A percentile compares a stretch with the other conserved stretches of the same genome.
Evolutionary conservation across 2,329 filamentous ascomycete species (phyloP).

Genomic region (Ramichloridium luteum): DNA sequence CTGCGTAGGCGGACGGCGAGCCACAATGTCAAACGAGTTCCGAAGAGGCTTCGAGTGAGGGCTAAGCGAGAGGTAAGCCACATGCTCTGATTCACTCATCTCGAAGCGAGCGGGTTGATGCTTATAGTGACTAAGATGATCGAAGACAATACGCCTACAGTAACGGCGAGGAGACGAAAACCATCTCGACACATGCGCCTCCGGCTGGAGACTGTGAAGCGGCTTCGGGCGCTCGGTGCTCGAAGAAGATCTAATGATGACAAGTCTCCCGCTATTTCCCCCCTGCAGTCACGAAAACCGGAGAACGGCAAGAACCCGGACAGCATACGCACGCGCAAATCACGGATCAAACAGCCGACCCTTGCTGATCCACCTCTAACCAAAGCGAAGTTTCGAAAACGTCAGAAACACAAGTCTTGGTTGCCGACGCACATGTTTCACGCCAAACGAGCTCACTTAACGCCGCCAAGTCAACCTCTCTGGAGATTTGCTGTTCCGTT

Average conservation of each 20-base stretch:
- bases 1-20: constrained; percentile 81
- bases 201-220: constrained; percentile 64
- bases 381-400: constrained; percentile 64
- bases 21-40: constrained; percentile 86
- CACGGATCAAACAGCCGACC: constrained; percentile 58
- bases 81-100: constrained; percentile 1
- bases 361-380: constrained; percentile 53
- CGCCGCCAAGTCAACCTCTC: constrained; percentile 60
- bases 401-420: constrained; percentile 84
- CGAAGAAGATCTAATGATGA: constrained; percentile 35
- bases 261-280: too few species aligned
- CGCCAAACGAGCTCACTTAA: constrained; percentile 84
- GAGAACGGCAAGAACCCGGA: constrained; percentile 22
- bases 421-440: constrained; percentile 91
- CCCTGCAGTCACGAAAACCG: background rate
- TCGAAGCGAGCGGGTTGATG: too few species aligned
- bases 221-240: constrained; percentile 48
- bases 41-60: constrained; percentile 58
- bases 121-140: constrained; percentile 49
- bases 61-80: constrained; percentile 46
- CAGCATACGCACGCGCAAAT: constrained; percentile 31
- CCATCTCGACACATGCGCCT: constrained; percentile 43
- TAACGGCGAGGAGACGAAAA: constrained; percentile 52
- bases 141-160: constrained; percentile 81
- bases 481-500: constrained; percentile 84